A percentile compares a stretch with the other conserved stretches of the same genome.
Evolutionary conservation across 768 basidiomycete genomes (phyloP).

Genomic region (Termitomyces sp.): DNA sequence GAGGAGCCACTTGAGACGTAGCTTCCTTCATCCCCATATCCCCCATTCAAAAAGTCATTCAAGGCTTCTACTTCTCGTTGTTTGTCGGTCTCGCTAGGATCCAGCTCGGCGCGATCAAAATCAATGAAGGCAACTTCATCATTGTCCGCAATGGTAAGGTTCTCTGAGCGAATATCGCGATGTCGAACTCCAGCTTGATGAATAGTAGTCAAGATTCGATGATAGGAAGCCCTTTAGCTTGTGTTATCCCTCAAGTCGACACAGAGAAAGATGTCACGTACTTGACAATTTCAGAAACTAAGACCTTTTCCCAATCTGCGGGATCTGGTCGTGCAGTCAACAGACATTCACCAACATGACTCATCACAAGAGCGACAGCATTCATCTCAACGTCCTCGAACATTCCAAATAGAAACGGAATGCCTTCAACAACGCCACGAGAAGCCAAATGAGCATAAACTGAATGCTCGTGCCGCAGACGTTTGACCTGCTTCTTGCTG

Average conservation of each 20-base stretch:
- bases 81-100: background rate
- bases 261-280: background rate
- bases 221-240: conserved; percentile 9
- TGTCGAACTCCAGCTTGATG: conserved; percentile 14
- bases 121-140: conserved; percentile 8
- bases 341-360: conserved; percentile 6
- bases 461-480: conserved; percentile 13
- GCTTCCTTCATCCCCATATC: too few relatives aligned
- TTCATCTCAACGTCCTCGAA: conserved; percentile 13
- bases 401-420: conserved; percentile 10
- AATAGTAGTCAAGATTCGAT: background rate
- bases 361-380: conserved; percentile 13
- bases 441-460: conserved; percentile 4
- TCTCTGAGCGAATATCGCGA: conserved; percentile 8
- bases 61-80: too few relatives aligned
- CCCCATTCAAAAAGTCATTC: too few relatives aligned
- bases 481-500: conserved; percentile 2
- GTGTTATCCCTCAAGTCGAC: too few relatives aligned
- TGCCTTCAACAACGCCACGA: conserved; percentile 7
- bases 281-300: conserved; percentile 1
- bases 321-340: background rate
- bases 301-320: background rate
- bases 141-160: conserved; percentile 7
- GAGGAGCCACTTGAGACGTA: too few relatives aligned
- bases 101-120: conserved; percentile 10